These are phyloP conservation scores for Serendipita indica DNA, from an alignment of 768 basidiomycete genomes.

Conservation along the genomic window DNA sequence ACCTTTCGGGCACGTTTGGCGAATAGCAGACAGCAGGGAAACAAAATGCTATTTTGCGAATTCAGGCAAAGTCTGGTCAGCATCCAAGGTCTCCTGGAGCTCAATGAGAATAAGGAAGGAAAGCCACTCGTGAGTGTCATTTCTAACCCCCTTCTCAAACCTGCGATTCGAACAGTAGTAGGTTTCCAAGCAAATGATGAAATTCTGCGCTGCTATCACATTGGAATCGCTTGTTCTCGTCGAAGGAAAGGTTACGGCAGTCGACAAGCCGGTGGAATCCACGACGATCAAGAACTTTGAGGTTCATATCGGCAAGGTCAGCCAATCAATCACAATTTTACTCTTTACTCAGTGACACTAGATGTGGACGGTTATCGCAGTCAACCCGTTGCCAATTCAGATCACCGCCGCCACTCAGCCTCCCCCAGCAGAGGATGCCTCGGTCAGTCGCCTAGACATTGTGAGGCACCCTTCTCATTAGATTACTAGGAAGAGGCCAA, in stretches of 20 bases:
- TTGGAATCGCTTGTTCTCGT: conserved; percentile 87
- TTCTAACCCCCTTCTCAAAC: not conserved
- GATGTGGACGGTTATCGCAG: conserved; percentile 15
- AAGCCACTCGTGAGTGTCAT: not conserved
- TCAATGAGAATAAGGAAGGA: conserved; percentile 10
- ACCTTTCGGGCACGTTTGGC: conserved; percentile 82
- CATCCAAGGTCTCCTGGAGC: conserved; percentile 16
- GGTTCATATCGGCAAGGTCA: conserved; percentile 66
- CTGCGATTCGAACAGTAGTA: not conserved
- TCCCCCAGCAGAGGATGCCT: conserved; percentile 12
- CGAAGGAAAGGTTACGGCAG: conserved; percentile 30
- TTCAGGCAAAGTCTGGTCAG: conserved; percentile 16
- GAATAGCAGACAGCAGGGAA: conserved; percentile 75
- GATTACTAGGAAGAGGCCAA: conserved; percentile 10
- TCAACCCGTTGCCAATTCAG: conserved; percentile 22
- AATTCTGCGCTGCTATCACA: conserved; percentile 65
- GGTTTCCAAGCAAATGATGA: conserved; percentile 93
- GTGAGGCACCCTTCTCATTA: not conserved
- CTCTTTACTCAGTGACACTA: conserved; percentile 10
- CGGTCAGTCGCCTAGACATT: conserved; percentile 2
- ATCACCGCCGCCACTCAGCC: conserved; percentile 21
- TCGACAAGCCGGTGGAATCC: conserved; percentile 59
- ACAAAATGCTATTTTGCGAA: conserved; percentile 15
- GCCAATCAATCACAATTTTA: conserved; percentile 12
- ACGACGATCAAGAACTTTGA: conserved; percentile 80